Evolutionary conservation across 2,329 filamentous ascomycete species (phyloP).

Genomic region (Fusarium floridanum): DNA sequence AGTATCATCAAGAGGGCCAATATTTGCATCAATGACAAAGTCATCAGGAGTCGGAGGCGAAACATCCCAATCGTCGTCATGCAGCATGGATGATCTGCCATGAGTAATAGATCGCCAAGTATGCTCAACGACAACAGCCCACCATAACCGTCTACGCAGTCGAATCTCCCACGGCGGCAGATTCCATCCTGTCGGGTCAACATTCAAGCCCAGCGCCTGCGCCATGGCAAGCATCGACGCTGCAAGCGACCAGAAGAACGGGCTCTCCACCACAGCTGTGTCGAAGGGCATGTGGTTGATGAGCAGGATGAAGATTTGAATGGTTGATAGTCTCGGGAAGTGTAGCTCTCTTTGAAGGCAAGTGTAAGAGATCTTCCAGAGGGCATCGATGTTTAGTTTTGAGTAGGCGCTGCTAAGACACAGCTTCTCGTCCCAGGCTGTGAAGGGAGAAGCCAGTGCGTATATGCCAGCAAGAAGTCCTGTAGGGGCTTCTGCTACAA

Average conservation of each 20-base stretch:
- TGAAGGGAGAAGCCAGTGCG: not conserved
- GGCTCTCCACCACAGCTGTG: not conserved
- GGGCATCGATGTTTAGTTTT: constrained; percentile 23
- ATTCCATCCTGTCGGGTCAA: constrained; percentile 31
- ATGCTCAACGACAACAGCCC: constrained; percentile 33
- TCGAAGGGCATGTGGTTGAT: not conserved
- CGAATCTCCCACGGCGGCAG: constrained; percentile 26
- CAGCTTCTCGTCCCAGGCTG: not conserved
- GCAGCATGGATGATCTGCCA: constrained; percentile 28
- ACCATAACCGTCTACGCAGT: constrained; percentile 34
- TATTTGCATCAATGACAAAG: not conserved
- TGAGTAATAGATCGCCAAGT: constrained; percentile 38
- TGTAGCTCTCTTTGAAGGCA: constrained; percentile 38
- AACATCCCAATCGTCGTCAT: constrained; percentile 36
- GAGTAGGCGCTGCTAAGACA: constrained; percentile 36
- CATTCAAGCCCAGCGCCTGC: constrained; percentile 14
- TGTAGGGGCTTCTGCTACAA: constrained; percentile 27
- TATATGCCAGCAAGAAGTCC: not conserved
- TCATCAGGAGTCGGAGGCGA: constrained; percentile 3
- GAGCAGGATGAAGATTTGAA: constrained; percentile 26
- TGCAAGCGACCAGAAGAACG: not conserved
- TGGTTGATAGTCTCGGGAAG: constrained; percentile 27
- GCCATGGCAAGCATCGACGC: not conserved
- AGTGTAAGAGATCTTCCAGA: constrained; percentile 36
- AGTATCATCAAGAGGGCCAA: not conserved